Conservation (phyloP, 2,329 filamentous ascomycete species). For the Thelonectria blattea region DNA sequence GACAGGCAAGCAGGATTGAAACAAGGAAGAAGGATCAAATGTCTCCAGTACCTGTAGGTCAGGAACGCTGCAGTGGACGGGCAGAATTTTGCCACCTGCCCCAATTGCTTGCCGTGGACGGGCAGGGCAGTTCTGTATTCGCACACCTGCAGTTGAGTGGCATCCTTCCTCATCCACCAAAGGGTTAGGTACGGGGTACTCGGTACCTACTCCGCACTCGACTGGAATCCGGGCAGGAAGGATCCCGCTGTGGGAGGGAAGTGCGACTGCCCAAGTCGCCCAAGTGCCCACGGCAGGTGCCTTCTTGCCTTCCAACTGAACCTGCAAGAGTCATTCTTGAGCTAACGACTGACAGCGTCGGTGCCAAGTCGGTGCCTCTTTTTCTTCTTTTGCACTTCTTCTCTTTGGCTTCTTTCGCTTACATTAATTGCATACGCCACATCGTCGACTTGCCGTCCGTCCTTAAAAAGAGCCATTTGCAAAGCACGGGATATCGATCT, state of each 20-base stretch:
- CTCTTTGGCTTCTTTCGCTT: not conserved
- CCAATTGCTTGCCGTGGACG: not conserved
- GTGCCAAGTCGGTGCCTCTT: not conserved
- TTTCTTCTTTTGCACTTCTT: not conserved
- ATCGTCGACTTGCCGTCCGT: conserved; percentile 1
- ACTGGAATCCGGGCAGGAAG: not conserved
- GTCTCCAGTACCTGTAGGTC: not conserved
- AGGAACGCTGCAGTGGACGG: not conserved
- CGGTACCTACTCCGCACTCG: not conserved
- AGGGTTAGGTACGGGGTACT: not conserved
- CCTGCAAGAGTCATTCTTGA: not conserved
- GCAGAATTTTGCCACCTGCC: not conserved
- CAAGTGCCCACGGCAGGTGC: not conserved
- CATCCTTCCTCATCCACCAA: no score
- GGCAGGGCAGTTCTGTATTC: not conserved
- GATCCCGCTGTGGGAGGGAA: not conserved
- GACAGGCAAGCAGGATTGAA: not conserved
- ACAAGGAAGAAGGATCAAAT: not conserved
- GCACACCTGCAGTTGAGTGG: not conserved
- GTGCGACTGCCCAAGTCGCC: not conserved
- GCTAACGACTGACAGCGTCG: not conserved
- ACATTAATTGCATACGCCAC: not conserved
- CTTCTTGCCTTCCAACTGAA: not conserved
- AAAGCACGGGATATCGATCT: not conserved
- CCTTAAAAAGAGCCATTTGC: conserved; percentile 17